Evolutionary conservation across 2,329 filamentous ascomycete species (phyloP).

Genomic region (Diaporthe helianthi): DNA sequence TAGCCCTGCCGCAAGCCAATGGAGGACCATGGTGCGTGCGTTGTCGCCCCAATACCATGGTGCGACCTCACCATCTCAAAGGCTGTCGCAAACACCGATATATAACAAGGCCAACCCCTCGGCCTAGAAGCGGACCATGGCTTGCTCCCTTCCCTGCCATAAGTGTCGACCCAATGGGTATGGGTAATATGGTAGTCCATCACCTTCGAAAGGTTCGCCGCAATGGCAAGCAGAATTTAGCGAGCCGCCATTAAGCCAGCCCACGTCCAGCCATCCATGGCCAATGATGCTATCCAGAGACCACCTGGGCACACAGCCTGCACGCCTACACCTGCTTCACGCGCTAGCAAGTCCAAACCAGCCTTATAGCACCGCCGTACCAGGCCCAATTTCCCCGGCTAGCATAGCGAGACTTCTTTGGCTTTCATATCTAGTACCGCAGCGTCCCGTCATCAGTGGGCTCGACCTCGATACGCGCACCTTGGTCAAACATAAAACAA

Average conservation of each 20-base stretch:
- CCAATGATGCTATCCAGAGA: neutral
- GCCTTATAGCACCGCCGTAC: neutral
- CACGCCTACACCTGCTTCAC: neutral
- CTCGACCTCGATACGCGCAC: neutral
- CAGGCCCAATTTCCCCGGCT: neutral
- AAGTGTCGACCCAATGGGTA: neutral
- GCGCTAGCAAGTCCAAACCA: neutral
- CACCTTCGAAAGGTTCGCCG: neutral
- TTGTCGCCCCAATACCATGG: neutral
- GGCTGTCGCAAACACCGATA: neutral
- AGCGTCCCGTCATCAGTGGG: neutral
- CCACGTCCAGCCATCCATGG: neutral
- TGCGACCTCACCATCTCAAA: neutral
- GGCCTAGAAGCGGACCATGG: neutral
- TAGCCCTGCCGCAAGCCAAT: neutral
- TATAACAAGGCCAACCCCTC: neutral
- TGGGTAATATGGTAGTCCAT: neutral
- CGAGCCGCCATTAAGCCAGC: neutral
- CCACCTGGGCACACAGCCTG: slow-evolving; percentile 5
- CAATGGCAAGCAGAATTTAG: neutral
- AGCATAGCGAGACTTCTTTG: neutral
- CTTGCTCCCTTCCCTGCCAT: neutral
- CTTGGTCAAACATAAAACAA: neutral
- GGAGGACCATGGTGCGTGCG: neutral
- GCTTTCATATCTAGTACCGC: neutral